Evolutionary conservation across 2,329 filamentous ascomycete genomes (phyloP), one percentile per base, ranked within the genome.

Genomic region (Beauveria sp.): DNA sequence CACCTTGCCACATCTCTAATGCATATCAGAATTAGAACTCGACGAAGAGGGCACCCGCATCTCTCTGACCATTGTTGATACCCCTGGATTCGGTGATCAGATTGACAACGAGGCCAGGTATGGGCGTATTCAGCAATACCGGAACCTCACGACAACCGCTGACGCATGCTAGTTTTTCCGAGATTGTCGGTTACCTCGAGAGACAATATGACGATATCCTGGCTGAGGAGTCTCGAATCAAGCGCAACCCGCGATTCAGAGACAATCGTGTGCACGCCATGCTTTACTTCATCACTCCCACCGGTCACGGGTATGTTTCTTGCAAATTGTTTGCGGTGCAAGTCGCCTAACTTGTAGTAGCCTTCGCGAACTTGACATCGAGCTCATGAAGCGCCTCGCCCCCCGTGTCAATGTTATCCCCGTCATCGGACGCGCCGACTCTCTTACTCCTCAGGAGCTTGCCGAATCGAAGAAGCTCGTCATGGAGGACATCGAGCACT

Each of bases 401-500:
- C 95, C 95, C 65, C 92, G 95, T 74, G 93, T 96, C 78, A 99
- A 99, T 76, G 95, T 99, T 69, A 99, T 99, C 68, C 95, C 95
- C 66, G 95, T 99, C 70, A 97, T 99, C 75, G 95, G 95, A 73
- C 96, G 97, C 77, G 95, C 95, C 74, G 95, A 99, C 76, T 96
- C 95, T 24, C 88, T 99, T 65, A 99, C 95, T 61, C 95, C 95
- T 45, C 89, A 91, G 68, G 95, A 99, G 81, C 84, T 99, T 66
- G 95, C 95, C 68, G 95, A 99, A 79, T 98, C 93, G 68, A 99
- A 99, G 87, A 99, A 98, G 84, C 86, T 99, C 65, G 93, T 99
- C 73, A 99, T 99, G 95, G 95, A 99, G 82, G 95, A 99, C 75
- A 99, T 99, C 70, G 95, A 99, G 80, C 95, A 99, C 79, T 99